Base-by-base conservation (phyloP, 169 alveolate species). In the Neospora caninum region DNA sequence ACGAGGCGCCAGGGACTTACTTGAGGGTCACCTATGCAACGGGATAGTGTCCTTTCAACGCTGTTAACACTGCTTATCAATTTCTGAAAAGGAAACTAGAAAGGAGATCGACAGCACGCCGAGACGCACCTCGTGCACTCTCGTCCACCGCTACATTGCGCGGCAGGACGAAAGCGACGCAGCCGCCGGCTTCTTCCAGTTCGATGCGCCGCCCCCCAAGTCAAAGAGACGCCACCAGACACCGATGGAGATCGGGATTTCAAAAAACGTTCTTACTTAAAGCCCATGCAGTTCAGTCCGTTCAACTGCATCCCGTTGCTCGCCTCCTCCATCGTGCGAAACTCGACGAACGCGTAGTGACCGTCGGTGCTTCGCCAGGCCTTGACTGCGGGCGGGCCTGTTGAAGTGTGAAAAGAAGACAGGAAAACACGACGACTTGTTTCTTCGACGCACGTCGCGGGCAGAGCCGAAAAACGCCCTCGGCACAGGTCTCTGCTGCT, bases 331-430 rank as follows among this genome's bases (percentile, higher is more conserved):
- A 98, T 97, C 41, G 99, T 97, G 58, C 99, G 94, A 93, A 98
- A 98, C 94, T 99, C 99, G 29, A 98, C 98, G 96, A 98, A 98
- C 41, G 99, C 99, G 95, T 98, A 99, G 93, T 98, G 99, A 7
- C 99, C 98, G 94, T 99, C 99, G 22, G 99, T 95, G 87, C 98
- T 97, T 10, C 98, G 97, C 99, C 99, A 98, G 39, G 99, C 99
- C 93, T 97, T 96, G 25, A 98, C 96, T 27, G 98, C 98, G 31
- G 99, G 99, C 54, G 95, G 95, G 58, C 95, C 95, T 82, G 88
- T 2, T 6, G 18, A 69, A n/a, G n/a, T n/a, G n/a, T n/a, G n/a
- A n/a, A n/a, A n/a, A n/a, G n/a, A n/a, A n/a, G n/a, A n/a, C n/a
- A n/a, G n/a, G n/a, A n/a, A n/a, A n/a, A n/a, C n/a, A n/a, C n/a